A percentile compares a stretch with the other conserved stretches of the same genome.
Evolutionary conservation across 148 eudicot genomes (phyloP).

Genomic region (Fagopyrum homotropicum): DNA sequence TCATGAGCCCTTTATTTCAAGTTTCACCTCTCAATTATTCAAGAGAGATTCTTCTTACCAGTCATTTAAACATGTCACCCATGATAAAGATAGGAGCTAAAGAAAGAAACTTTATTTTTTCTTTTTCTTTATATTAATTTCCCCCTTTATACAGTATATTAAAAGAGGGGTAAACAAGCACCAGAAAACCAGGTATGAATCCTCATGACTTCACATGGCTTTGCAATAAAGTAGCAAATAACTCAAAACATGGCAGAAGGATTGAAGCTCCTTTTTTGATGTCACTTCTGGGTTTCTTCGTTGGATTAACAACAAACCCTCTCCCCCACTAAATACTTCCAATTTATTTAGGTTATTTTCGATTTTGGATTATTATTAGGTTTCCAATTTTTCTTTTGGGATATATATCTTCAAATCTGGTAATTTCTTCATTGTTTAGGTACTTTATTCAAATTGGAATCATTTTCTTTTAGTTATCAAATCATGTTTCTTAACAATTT

Average conservation of each 20-base stretch:
- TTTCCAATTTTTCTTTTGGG: neutral
- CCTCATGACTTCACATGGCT: conserved; percentile 9
- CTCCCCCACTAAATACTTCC: neutral
- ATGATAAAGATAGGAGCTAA: neutral
- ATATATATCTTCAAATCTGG: too few relatives aligned
- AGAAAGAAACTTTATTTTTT: neutral
- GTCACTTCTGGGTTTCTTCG: neutral
- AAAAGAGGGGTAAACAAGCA: neutral
- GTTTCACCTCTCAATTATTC: conserved; percentile 3
- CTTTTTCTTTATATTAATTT: neutral
- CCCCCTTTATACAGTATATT: too few relatives aligned
- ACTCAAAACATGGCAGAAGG: neutral
- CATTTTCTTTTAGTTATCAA: too few relatives aligned
- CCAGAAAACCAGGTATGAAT: conserved; percentile 12
- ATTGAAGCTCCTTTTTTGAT: neutral
- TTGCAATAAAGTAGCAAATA: conserved; percentile 3
- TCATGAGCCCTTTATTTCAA: neutral
- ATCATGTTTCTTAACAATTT: too few relatives aligned
- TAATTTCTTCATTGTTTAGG: too few relatives aligned
- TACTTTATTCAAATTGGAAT: too few relatives aligned
- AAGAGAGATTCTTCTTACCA: conserved; percentile 7
- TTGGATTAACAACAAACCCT: neutral
- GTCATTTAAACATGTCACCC: conserved; percentile 2
- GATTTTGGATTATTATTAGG: neutral
- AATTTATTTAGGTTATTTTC: neutral